A percentile compares a stretch with the other conserved stretches of the same genome.
Evolutionary conservation across 208 protist genomes (phyloP).

Genomic region (Trichomonas tenax): DNA sequence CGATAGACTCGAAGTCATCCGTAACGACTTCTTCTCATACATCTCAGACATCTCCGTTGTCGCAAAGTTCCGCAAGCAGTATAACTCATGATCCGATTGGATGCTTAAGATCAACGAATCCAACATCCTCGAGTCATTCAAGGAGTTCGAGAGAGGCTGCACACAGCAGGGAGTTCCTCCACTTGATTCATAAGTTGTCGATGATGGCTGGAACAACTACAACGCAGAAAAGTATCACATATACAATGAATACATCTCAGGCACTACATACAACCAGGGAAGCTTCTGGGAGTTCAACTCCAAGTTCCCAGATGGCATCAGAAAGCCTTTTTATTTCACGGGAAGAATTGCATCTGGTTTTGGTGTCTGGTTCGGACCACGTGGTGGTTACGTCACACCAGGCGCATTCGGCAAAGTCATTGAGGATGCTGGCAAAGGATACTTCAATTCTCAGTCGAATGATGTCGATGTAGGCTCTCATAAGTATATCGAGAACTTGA

Average conservation of each 20-base stretch:
- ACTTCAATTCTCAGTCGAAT: not conserved
- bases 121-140: not conserved
- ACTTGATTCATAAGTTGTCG: not conserved
- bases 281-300: not conserved
- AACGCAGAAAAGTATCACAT: not conserved
- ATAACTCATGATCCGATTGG: not conserved
- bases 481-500: not conserved
- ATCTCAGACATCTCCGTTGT: not conserved
- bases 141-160: not conserved
- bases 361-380: not conserved
- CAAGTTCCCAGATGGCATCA: not conserved
- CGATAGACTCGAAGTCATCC: not conserved
- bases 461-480: not conserved
- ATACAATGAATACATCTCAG: not conserved
- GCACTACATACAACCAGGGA: not conserved
- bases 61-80: not conserved
- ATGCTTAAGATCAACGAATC: not conserved
- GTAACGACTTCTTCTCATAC: constrained; percentile 1
- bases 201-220: constrained; percentile 18
- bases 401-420: not conserved
- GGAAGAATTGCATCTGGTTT: not conserved
- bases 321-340: not conserved
- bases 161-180: not conserved
- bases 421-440: not conserved
- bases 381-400: not conserved